phyloP scores from a whole-genome alignment of 1,139 yeast species.

The Blastobotrys elegans region DNA sequence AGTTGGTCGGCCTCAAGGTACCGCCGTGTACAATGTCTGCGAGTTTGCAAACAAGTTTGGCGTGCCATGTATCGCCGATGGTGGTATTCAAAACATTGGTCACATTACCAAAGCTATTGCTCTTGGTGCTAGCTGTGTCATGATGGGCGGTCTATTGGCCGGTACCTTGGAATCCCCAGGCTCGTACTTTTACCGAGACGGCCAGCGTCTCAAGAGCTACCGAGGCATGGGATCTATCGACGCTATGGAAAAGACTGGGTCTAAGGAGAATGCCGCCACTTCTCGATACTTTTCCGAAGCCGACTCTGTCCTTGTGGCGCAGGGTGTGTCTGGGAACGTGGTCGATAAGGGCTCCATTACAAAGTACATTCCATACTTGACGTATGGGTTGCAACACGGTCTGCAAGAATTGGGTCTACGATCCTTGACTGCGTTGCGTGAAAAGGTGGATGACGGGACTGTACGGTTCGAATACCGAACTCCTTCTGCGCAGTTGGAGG shows the following conservation, averaged over 20 bases:
- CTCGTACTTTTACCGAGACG: conserved; percentile 94
- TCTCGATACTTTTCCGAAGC: conserved; percentile 96
- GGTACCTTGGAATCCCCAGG: conserved; percentile 99
- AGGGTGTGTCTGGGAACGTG: conserved; percentile 97
- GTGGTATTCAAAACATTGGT: conserved; percentile 99
- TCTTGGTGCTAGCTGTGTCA: conserved; percentile 93
- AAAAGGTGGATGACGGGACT: conserved; percentile 57
- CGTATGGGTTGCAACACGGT: conserved; percentile 96
- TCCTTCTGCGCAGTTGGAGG: conserved; percentile 97
- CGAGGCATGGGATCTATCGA: conserved; percentile 99
- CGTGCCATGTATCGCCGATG: conserved; percentile 97
- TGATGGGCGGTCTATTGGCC: conserved; percentile 99
- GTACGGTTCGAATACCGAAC: conserved; percentile 97
- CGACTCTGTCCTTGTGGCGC: conserved; percentile 95
- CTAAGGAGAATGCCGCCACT: conserved; percentile 92
- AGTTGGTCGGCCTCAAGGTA: conserved; percentile 99
- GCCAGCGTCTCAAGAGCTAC: conserved; percentile 93
- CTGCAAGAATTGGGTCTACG: conserved; percentile 94
- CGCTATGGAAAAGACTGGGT: conserved; percentile 92
- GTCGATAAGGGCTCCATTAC: conserved; percentile 93
- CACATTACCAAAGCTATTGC: conserved; percentile 97
- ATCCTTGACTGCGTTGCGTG: conserved; percentile 61
- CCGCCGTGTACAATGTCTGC: conserved; percentile 84
- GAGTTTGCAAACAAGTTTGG: conserved; percentile 88
- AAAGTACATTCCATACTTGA: conserved; percentile 90